phyloP scores from a whole-genome alignment of 371 early-diverging fungal genomes.

The Mortierella sp. region DNA sequence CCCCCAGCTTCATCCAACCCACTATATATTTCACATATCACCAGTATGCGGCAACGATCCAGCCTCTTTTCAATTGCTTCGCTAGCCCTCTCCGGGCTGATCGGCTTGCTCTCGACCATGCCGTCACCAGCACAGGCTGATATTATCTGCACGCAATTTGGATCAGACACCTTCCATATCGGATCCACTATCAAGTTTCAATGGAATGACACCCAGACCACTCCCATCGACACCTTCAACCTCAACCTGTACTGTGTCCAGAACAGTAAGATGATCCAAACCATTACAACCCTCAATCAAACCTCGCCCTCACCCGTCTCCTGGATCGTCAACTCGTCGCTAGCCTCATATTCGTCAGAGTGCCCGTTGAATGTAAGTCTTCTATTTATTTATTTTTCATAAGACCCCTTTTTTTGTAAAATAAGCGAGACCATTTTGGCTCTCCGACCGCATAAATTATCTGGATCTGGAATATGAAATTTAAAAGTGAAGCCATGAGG shows the following conservation, averaged over 20 bases:
- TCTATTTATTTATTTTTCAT: slow-evolving; percentile 2
- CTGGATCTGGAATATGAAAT: not conserved
- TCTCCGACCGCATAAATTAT: slow-evolving; percentile 3
- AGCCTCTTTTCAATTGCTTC: slow-evolving; percentile 7
- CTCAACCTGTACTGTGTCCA: slow-evolving; percentile 37
- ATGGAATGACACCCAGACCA: slow-evolving; percentile 38
- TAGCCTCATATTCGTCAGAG: slow-evolving; percentile 1
- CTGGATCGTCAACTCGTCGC: slow-evolving; percentile 23
- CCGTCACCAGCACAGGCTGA: slow-evolving; percentile 20
- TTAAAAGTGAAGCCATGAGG: not conserved
- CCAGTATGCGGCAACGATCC: slow-evolving; percentile 19
- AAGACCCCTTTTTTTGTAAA: not conserved
- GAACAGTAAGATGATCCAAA: slow-evolving; percentile 19
- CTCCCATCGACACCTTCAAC: slow-evolving; percentile 22
- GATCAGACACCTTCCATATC: slow-evolving; percentile 30
- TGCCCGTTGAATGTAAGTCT: slow-evolving; percentile 41
- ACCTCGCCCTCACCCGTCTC: slow-evolving; percentile 17
- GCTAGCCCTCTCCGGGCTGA: not conserved
- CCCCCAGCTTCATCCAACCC: not conserved
- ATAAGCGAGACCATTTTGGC: not conserved
- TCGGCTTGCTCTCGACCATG: slow-evolving; percentile 9
- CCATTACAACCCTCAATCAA: slow-evolving; percentile 25
- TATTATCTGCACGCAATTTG: slow-evolving; percentile 22
- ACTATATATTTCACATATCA: not conserved
- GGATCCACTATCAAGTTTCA: slow-evolving; percentile 40